Conservation (phyloP, 352 stramenopile genomes). For the Thalassiosira delicatula region DNA sequence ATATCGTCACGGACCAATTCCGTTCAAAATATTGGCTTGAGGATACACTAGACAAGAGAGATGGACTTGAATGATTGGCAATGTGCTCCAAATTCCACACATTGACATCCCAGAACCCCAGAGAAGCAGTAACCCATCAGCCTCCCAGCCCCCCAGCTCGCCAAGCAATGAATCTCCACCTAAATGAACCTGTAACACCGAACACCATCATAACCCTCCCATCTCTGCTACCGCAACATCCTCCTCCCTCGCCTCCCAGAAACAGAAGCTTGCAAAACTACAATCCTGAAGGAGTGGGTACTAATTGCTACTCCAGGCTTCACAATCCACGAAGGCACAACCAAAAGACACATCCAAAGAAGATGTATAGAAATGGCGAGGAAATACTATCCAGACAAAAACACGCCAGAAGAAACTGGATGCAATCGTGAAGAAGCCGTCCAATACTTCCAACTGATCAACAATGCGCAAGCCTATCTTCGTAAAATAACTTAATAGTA, state of each 20-base stretch:
- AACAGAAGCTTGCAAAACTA: too few relatives aligned
- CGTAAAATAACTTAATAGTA: too few relatives aligned
- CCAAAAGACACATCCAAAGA: constrained; percentile 1
- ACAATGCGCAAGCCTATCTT: constrained; percentile 33
- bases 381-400: constrained; percentile 18
- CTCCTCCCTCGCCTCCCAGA: too few relatives aligned
- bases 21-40: neutral
- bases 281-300: neutral
- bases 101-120: neutral
- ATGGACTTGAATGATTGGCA: neutral
- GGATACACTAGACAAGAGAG: neutral
- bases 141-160: neutral
- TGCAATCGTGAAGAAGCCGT: constrained; percentile 15
- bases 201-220: neutral
- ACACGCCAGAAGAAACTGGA: neutral
- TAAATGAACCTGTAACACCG: neutral
- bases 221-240: neutral
- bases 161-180: neutral
- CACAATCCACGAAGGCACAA: neutral
- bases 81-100: neutral
- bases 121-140: neutral
- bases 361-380: constrained; percentile 3
- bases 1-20: neutral
- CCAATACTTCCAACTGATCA: constrained; percentile 26
- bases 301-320: neutral